A percentile compares a stretch with the other conserved stretches of the same genome.
phyloP scores from a whole-genome alignment of 2,329 filamentous ascomycete genomes.

The Fusarium sp. region DNA sequence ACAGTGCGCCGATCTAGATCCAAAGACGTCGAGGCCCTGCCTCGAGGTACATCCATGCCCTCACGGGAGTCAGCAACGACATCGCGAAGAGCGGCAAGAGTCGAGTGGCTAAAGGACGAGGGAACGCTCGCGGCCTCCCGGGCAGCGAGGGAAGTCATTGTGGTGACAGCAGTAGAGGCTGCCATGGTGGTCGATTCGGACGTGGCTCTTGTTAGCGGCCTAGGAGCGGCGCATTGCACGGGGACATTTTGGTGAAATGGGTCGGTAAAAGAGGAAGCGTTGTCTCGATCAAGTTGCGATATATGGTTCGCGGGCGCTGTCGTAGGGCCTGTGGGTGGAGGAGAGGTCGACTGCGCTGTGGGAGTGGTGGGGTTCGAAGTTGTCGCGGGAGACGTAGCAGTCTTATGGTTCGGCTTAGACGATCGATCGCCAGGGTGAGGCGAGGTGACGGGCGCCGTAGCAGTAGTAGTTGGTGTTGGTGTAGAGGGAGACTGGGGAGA shows the following conservation, averaged over 20 bases:
- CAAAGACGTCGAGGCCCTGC: constrained; percentile 53
- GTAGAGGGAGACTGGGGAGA: constrained; percentile 26
- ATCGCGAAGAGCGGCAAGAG: constrained; percentile 54
- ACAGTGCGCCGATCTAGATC: constrained; percentile 52
- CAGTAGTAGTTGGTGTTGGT: constrained; percentile 20
- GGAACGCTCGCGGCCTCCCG: constrained; percentile 53
- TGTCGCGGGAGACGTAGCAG: constrained; percentile 24
- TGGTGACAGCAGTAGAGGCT: constrained; percentile 53
- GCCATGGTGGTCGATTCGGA: constrained; percentile 53
- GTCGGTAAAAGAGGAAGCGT: constrained; percentile 24
- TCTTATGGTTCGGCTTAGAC: constrained; percentile 31
- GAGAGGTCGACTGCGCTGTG: constrained; percentile 18
- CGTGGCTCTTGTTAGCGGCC: constrained; percentile 56
- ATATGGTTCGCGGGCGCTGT: constrained; percentile 23
- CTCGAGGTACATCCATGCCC: constrained; percentile 50
- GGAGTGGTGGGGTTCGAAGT: constrained; percentile 29
- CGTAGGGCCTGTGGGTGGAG: constrained; percentile 25
- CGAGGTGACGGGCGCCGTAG: constrained; percentile 32
- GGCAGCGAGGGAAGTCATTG: constrained; percentile 47
- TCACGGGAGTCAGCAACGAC: constrained; percentile 56
- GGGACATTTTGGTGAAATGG: constrained; percentile 53
- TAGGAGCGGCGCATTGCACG: constrained; percentile 54
- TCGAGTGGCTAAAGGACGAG: constrained; percentile 52
- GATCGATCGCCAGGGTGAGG: constrained; percentile 21
- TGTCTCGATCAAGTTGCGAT: constrained; percentile 44